Evolutionary conservation across 2,329 filamentous ascomycete species (phyloP), one percentile per base, ranked within the genome.

Genomic region (Coniochaeta prunicola): DNA sequence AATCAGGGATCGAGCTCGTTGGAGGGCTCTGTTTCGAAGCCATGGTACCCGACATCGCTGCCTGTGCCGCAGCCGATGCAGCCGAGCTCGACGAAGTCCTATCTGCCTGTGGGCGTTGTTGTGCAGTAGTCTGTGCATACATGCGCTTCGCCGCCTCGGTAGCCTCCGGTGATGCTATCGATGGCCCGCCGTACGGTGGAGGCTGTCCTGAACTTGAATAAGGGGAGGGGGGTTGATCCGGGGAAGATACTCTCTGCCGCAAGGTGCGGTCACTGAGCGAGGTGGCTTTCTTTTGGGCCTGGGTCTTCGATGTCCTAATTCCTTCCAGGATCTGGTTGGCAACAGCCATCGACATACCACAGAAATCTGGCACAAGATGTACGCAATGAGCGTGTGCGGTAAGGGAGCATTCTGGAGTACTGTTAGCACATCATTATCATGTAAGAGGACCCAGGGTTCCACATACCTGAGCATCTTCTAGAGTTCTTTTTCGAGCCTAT

Each of bases 341-440:
- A 38, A 91, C 90, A 59, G 94, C 90, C 94, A 97, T 97, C 30
- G 92, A 96, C 92, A 99, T 99, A 66, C 94, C 94, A 72, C 94
- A 99, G 76, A 99, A 99, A 73, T 99, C 94, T 21, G 94, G 94
- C 33, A 99, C 93, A 65, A 99, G 84, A 74, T 99, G 94, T 21
- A 92, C 90, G 74, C 94, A 99, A 60, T 89, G 83, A 21, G 91
- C 88, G 74, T 99, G 94, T 62, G 90, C 93, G 26, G 93, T 97
- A 61, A 97, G 88, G 65, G 82, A 83, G 74, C 94, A 99, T 84
- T 99, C 94, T 87, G 68, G 13, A 13, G n/a, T 19, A 10, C 13
- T 36, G 53, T 55, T n/a, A 55, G 53, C 26, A 19, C 21, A 55
- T n/a, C 21, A 30, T 30, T n/a, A n/a, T n/a, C n/a, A 55, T 17